Evolutionary conservation across 176 grass and related monocot genomes (phyloP).

Genomic region (Rhipidocladum racemiflorum): DNA sequence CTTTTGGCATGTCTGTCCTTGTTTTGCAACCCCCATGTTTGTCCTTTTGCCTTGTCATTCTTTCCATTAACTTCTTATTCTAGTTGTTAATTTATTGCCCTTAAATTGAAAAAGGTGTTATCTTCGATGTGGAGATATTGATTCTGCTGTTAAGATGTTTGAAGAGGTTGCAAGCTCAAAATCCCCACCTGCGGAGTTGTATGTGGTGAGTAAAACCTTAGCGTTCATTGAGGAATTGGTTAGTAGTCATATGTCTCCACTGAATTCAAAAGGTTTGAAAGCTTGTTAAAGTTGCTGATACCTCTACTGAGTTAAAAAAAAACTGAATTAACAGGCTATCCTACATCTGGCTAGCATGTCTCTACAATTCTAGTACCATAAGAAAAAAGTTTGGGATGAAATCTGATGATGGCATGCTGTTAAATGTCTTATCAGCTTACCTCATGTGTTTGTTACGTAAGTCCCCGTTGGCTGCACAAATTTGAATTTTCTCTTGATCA

Average conservation of each 20-base stretch:
- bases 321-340: background rate
- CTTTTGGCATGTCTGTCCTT: background rate
- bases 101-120: constrained; percentile 68
- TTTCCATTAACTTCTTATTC: constrained; percentile 29
- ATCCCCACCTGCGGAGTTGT: constrained; percentile 61
- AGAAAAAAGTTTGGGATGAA: background rate
- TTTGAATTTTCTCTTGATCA: background rate
- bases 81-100: constrained; percentile 31
- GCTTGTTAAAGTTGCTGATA: background rate
- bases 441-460: background rate
- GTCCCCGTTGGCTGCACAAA: background rate
- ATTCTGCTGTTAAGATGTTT: constrained; percentile 95
- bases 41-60: background rate
- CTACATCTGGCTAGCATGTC: background rate
- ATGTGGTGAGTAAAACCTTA: constrained; percentile 62
- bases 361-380: background rate
- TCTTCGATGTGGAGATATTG: constrained; percentile 78
- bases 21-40: background rate
- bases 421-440: background rate
- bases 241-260: background rate
- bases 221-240: background rate
- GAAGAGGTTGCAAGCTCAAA: constrained; percentile 74
- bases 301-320: background rate
- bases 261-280: background rate
- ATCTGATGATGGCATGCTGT: background rate